These are phyloP conservation scores for Ceratocystis cacaofunesta DNA, from an alignment of 2,329 filamentous ascomycete genomes.

Conservation along the genomic window DNA sequence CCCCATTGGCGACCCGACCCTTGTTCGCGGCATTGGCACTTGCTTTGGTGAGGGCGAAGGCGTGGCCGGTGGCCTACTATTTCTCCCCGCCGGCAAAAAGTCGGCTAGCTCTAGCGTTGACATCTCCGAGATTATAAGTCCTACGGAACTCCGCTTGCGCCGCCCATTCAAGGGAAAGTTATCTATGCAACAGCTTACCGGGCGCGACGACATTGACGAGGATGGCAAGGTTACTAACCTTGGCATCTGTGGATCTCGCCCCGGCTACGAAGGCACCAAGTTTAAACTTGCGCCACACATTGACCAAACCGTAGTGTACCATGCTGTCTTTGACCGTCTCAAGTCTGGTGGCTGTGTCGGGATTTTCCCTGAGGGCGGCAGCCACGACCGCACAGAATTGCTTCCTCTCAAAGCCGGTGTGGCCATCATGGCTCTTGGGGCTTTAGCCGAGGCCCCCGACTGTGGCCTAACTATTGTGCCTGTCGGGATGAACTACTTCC, in stretches of 20 bases:
- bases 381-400: constrained; percentile 83
- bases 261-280: constrained; percentile 59
- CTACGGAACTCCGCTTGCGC: constrained; percentile 73
- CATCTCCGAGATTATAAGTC: constrained; percentile 64
- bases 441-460: constrained; percentile 68
- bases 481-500: constrained; percentile 98
- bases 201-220: constrained; percentile 54
- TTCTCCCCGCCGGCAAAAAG: constrained; percentile 72
- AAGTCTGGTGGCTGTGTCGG: constrained; percentile 76
- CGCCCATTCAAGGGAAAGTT: constrained; percentile 69
- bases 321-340: constrained; percentile 77
- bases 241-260: constrained; percentile 36
- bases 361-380: constrained; percentile 94
- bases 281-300: constrained; percentile 87
- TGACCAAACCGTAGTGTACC: constrained; percentile 84
- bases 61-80: constrained; percentile 67
- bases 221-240: constrained; percentile 48
- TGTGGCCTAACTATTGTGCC: constrained; percentile 90
- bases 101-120: constrained; percentile 63
- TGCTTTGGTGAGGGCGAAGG: constrained; percentile 61
- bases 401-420: constrained; percentile 91
- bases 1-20: constrained; percentile 66
- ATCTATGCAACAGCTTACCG: constrained; percentile 67
- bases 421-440: constrained; percentile 91
- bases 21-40: constrained; percentile 65